Evolutionary conservation across 2,329 filamentous ascomycete genomes (phyloP).

Genomic region (Phoma sp.): DNA sequence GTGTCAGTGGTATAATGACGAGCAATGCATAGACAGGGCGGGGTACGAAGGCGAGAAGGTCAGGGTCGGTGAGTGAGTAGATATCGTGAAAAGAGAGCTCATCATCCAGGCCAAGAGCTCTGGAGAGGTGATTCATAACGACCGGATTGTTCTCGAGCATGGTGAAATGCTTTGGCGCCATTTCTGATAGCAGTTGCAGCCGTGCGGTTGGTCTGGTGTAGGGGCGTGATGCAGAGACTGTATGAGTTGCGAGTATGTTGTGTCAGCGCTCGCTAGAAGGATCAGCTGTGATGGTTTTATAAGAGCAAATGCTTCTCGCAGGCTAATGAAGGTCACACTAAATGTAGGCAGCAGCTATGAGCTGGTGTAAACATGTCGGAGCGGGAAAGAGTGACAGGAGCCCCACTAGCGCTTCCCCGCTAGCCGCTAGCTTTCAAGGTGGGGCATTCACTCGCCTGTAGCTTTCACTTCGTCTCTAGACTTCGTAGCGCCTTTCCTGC

Average conservation of each 20-base stretch:
- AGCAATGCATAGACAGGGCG: constrained; percentile 62
- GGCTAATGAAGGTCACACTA: too few relatives aligned
- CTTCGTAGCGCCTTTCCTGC: background rate
- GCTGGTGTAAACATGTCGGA: background rate
- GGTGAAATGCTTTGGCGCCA: constrained; percentile 38
- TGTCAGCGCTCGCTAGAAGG: too few relatives aligned
- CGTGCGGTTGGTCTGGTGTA: background rate
- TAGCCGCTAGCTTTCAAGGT: background rate
- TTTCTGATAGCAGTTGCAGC: constrained; percentile 9
- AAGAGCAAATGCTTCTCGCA: too few relatives aligned
- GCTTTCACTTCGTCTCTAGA: background rate
- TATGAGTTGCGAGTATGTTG: too few relatives aligned
- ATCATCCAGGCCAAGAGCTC: constrained; percentile 56
- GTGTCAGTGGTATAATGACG: constrained; percentile 58
- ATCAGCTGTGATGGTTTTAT: too few relatives aligned
- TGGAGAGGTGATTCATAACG: constrained; percentile 59
- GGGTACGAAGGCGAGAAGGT: constrained; percentile 58
- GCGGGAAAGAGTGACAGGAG: background rate
- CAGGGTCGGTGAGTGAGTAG: constrained; percentile 59
- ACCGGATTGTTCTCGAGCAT: constrained; percentile 61
- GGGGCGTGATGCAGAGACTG: too few relatives aligned
- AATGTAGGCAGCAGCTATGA: constrained; percentile 1
- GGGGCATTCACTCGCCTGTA: background rate
- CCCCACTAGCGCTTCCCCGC: constrained; percentile 1
- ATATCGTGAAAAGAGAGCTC: constrained; percentile 61